Evolutionary conservation across 2,329 filamentous ascomycete genomes (phyloP), one percentile per base, ranked within the genome.

Genomic region (Albophoma yamanashiensis): DNA sequence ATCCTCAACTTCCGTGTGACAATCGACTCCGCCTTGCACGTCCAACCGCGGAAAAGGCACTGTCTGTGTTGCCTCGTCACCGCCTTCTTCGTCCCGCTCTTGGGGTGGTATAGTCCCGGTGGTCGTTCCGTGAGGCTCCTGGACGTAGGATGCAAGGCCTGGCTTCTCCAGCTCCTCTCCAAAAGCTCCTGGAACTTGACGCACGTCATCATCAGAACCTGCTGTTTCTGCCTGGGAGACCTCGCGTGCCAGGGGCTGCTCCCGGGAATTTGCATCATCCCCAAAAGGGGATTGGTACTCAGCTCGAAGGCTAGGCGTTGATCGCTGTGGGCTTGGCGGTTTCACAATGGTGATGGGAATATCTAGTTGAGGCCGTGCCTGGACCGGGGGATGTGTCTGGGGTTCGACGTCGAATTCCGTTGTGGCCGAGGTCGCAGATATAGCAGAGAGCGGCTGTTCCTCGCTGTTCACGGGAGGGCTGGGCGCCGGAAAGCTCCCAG

Each of bases 381-480:
- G 75, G 20, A 75, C 66, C 0, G 79, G 74, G 1, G 80, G 74
- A 55, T 85, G 82, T 1, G 80, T 83, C 68, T 91, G 88, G 27
- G 85, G 80, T 65, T 91, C 88, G n/a, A 79, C 80, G 64, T 92
- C 89, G 65, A 91, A 89, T 66, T 89, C 86, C 0, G 88, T 91
- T 9, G 80, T 80, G 50, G 79, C 79, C n/a, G 85, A 87, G 7
- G 74, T 75, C 55, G 74, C 75, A 7, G 88, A 89, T 17, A 84
- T 69, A 3, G 86, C 82, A 20, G 87, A 88, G 39, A 72, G 72
- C 2, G 84, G 85, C 39, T 75, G 73, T 52, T 82, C 76, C 38
- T 84, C 79, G 15, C 71, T 68, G 25, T 74, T 73, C 12, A 70
- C 63, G 2, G 71, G 68, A 55, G 74, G 74, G 31, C 67, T 76